Base-by-base conservation (phyloP, 495 filamentous ascomycete species). In the Tuber microsphaerosporum region DNA sequence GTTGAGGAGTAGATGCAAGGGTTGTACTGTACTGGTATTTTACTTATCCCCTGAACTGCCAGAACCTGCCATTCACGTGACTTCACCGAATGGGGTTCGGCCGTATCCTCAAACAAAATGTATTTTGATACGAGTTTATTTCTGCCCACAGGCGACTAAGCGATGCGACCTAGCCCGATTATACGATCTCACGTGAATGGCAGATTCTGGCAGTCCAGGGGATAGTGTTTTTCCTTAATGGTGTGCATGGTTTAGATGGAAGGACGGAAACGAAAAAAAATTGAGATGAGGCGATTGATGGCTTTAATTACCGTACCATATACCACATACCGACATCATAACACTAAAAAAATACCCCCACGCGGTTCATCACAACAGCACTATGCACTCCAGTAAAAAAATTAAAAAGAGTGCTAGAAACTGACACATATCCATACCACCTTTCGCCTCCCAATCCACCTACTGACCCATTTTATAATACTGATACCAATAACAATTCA, bases 1-100 rank as follows among this genome's bases (percentile, higher is more conserved):
- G 94, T 99, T 83, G 94, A 97, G 85, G 95, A 99, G 86, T 97
- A 87, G 72, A 80, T 71, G 3, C 17, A 44, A 37, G 16, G 51
- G 56, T 34, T 65, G 26, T 34, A 34, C 5, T 61, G n/a, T 61
- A 56, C 22, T 61, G n/a, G n/a, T 31, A 65, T 65, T 31, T 65
- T 14, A 43, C 42, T 43, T 12, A 12, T n/a, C n/a, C n/a, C n/a
- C n/a, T n/a, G n/a, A n/a, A n/a, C n/a, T n/a, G n/a, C n/a, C n/a
- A n/a, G n/a, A n/a, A n/a, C n/a, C n/a, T n/a, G n/a, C n/a, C n/a
- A n/a, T n/a, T n/a, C n/a, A n/a, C n/a, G n/a, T n/a, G n/a, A n/a
- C n/a, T n/a, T n/a, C n/a, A n/a, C n/a, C n/a, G n/a, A n/a, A n/a
- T n/a, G n/a, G n/a, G n/a, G n/a, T n/a, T n/a, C n/a, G n/a, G n/a